Conservation (phyloP, 2,329 filamentous ascomycete species). For the Emmonsiellopsis sp. region DNA sequence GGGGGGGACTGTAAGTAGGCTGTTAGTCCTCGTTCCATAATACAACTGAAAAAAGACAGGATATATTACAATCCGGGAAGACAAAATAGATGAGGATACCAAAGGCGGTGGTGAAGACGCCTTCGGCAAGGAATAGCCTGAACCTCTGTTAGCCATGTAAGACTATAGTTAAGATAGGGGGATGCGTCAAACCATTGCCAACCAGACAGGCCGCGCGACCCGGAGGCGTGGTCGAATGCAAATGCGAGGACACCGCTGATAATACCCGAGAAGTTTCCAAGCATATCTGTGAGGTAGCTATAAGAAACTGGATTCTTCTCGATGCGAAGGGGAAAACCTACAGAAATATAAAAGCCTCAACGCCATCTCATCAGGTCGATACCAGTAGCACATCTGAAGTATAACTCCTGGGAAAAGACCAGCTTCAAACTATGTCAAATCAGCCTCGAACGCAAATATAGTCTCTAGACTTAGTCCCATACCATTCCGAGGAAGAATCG, state of each 20-base stretch:
- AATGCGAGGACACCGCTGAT: conserved; percentile 38
- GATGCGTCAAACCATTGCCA: conserved; percentile 18
- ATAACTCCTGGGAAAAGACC: too few relatives aligned
- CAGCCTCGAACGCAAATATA: too few relatives aligned
- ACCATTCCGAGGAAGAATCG: too few relatives aligned
- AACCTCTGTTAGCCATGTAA: too few relatives aligned
- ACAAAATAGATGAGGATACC: conserved; percentile 19
- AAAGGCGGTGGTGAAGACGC: conserved; percentile 17
- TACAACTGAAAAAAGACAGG: conserved; percentile 9
- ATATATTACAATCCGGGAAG: conserved; percentile 42
- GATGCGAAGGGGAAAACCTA: conserved; percentile 21
- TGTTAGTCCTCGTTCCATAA: not conserved
- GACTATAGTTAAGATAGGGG: too few relatives aligned
- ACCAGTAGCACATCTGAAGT: conserved; percentile 38
- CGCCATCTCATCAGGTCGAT: conserved; percentile 33
- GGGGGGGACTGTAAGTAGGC: conserved; percentile 26
- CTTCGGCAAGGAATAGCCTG: conserved; percentile 18
- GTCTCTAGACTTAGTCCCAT: too few relatives aligned
- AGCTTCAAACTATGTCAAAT: too few relatives aligned
- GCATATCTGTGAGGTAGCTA: conserved; percentile 20
- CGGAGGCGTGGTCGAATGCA: conserved; percentile 34
- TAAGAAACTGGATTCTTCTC: not conserved
- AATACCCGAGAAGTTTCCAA: conserved; percentile 34
- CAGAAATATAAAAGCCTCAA: conserved; percentile 35
- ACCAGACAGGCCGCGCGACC: conserved; percentile 22